Evolutionary conservation across 2,329 filamentous ascomycete genomes (phyloP), one percentile per base, ranked within the genome.

Genomic region (Verruconis gallopava): DNA sequence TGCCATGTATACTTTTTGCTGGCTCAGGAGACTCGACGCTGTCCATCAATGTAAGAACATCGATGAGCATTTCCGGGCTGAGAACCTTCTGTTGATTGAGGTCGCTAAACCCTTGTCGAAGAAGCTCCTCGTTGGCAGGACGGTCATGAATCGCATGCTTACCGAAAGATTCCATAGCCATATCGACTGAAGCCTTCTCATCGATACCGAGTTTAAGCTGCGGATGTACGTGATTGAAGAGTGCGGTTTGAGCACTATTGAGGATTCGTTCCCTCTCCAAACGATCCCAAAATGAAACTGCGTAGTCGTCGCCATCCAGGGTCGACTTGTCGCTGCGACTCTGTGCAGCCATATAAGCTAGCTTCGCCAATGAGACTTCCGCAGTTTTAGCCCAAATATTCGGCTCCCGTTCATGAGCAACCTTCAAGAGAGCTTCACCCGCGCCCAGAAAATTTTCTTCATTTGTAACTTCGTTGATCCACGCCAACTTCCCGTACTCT

Each of bases 361-460:
- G 70, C 61, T 95, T 96, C 25, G 84, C 82, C 30, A 98, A 69
- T 46, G 85, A 93, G 19, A 96, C 67, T 60, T 96, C 82, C 22
- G 94, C 83, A 59, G 93, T 91, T 65, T 93, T 93, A 62, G 77
- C 85, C 89, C 89, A 96, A 3, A 91, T 64, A 51, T 88, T 81
- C 40, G 76, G 73, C 58, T 95, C 88, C 42, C 77, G 75, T 38
- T 71, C 69, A 15, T 79, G 65, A 0, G 84, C 86, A 15, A 88
- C 69, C 5, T 75, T 66, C 34, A 82, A 66, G 37, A 98, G 69
- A 1, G 79, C 81, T 33, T 75, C 65, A 4, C 81, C 79, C 9
- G 89, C 88, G 43, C 75, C 72, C 11, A 74, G 67, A 48, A 85
- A 85, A 51, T 94, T 77, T 45, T 77, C 71, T 55, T 91, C 83